phyloP scores from a whole-genome alignment of 208 protist species.

The Borovskyia barvae region DNA sequence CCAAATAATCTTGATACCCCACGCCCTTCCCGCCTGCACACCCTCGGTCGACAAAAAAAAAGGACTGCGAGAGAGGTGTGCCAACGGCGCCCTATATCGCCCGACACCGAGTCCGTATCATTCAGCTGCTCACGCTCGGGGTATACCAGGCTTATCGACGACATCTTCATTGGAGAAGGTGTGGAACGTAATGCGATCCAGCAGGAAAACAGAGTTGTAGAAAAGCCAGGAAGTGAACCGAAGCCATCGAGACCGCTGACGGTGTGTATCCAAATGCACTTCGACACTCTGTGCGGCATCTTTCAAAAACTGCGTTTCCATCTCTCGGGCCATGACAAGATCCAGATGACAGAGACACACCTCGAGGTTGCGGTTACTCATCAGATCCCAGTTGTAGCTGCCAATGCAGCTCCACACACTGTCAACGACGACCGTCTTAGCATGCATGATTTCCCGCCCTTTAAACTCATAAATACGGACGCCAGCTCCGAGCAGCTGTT shows the following conservation, averaged over 20 bases:
- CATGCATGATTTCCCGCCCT: slow-evolving; percentile 87
- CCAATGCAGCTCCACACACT: slow-evolving; percentile 89
- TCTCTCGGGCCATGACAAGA: slow-evolving; percentile 56
- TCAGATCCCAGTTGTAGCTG: slow-evolving; percentile 92
- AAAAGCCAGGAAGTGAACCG: slow-evolving; percentile 80
- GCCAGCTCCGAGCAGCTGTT: slow-evolving; percentile 62
- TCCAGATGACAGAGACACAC: slow-evolving; percentile 82
- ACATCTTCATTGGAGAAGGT: slow-evolving; percentile 58
- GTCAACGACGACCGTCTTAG: slow-evolving; percentile 92
- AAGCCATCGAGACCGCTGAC: slow-evolving; percentile 61
- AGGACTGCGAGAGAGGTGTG: no score
- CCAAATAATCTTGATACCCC: no score
- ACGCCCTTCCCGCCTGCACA: no score
- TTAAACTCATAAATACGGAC: slow-evolving; percentile 92
- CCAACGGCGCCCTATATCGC: no score
- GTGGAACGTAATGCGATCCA: slow-evolving; percentile 72
- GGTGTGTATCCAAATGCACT: slow-evolving; percentile 63
- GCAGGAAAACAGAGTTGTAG: slow-evolving; percentile 74
- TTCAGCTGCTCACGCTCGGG: not conserved
- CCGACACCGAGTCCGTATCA: no score
- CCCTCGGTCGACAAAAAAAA: no score
- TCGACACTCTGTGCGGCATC: slow-evolving; percentile 69
- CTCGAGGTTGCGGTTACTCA: slow-evolving; percentile 92
- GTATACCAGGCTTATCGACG: slow-evolving; percentile 25
- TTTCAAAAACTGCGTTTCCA: slow-evolving; percentile 84